These are phyloP conservation scores for Mitosporidium daphniae DNA, from an alignment of 371 early-diverging fungal genomes.

Conservation along the genomic window DNA sequence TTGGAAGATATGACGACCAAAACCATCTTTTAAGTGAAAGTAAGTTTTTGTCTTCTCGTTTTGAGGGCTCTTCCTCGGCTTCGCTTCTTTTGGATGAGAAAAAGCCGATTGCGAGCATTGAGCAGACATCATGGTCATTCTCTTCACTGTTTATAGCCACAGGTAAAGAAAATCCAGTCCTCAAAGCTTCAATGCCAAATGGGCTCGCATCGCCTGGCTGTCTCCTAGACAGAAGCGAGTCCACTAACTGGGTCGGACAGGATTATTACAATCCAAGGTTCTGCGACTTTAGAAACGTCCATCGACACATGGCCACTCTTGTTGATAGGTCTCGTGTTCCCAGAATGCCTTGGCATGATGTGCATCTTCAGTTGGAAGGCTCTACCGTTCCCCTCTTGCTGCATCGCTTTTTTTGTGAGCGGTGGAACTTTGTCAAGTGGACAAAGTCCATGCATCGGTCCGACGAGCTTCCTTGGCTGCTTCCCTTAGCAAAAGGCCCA, in stretches of 20 bases:
- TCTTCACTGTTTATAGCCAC: too few relatives aligned
- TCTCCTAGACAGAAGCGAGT: too few relatives aligned
- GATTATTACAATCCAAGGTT: conserved; percentile 67
- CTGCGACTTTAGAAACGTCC: conserved; percentile 37
- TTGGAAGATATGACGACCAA: conserved; percentile 49
- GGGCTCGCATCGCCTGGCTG: too few relatives aligned
- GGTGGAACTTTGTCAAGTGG: conserved; percentile 50
- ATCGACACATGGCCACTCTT: conserved; percentile 12
- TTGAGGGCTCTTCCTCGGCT: too few relatives aligned
- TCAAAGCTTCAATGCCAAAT: too few relatives aligned
- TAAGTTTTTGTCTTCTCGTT: too few relatives aligned
- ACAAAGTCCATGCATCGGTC: conserved; percentile 18
- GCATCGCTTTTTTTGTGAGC: conserved; percentile 47
- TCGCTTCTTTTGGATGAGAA: too few relatives aligned
- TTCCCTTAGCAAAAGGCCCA: conserved; percentile 10
- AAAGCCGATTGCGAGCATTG: too few relatives aligned
- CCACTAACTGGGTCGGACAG: conserved; percentile 26
- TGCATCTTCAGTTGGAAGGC: conserved; percentile 17
- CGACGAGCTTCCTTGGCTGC: conserved; percentile 18
- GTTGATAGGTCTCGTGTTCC: conserved; percentile 15
- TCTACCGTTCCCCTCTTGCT: conserved; percentile 38
- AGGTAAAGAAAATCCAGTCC: too few relatives aligned
- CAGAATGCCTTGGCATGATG: conserved; percentile 82
- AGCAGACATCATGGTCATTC: too few relatives aligned
- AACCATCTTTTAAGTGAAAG: conserved; percentile 29